phyloP scores from a whole-genome alignment of 208 protist species.

The Entamoeba histolytica region DNA sequence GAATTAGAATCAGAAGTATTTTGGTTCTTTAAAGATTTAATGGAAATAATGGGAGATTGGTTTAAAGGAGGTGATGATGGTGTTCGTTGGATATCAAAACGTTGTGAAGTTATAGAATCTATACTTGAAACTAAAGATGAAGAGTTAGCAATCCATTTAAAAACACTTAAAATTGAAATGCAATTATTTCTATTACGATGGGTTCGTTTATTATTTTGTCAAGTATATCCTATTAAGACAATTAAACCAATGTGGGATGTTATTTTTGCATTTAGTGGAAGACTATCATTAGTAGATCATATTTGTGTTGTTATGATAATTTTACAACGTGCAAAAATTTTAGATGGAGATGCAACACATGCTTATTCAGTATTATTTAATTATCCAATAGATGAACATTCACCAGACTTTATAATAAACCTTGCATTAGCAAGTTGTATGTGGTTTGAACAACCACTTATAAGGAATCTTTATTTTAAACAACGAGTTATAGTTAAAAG shows the following conservation, averaged over 20 bases:
- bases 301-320: background rate
- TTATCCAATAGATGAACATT: background rate
- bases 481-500: background rate
- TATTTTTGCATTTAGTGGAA: background rate
- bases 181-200: background rate
- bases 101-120: background rate
- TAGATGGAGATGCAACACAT: background rate
- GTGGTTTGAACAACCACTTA: background rate
- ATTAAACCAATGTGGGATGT: background rate
- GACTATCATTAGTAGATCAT: background rate
- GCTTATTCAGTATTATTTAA: background rate
- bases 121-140: background rate
- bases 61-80: background rate
- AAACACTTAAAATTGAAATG: background rate
- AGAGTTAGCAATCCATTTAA: background rate
- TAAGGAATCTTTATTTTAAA: background rate
- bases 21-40: background rate
- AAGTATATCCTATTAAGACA: background rate
- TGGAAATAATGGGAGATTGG: background rate
- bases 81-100: background rate
- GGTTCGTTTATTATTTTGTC: background rate
- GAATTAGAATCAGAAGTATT: background rate
- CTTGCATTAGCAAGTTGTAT: background rate
- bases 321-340: background rate
- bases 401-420: background rate